Evolutionary conservation across 139 green algal species (phyloP), one percentile per base, ranked within the genome.

Genomic region (Chlamydomonas eustigma): DNA sequence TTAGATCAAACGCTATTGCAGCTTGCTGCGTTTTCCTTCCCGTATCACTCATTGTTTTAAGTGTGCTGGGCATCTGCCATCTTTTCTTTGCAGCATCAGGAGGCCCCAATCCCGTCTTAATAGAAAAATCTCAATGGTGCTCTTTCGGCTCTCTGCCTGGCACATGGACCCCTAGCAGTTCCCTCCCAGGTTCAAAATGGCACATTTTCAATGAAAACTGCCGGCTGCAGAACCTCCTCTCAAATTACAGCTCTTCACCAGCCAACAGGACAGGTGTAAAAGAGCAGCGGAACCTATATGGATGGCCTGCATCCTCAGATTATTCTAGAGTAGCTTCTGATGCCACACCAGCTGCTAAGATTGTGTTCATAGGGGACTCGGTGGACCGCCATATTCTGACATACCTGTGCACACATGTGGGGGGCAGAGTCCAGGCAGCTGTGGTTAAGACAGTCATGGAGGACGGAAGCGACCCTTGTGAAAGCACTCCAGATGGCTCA

Each of bases 331-430:
- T n/a, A n/a, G n/a, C n/a, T n/a, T n/a, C n/a, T n/a, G n/a, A n/a
- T n/a, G n/a, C n/a, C n/a, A n/a, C n/a, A n/a, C n/a, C n/a, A n/a
- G n/a, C 44, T 58, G 44, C 44, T 18, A 58, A 28, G 24, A 70
- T 70, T 70, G 18, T 70, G 63, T 70, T 70, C 30, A 35, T 70
- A 5, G 25, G n/a, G 32, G 63, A 70, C 32, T 70, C 63, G 5
- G 18, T 70, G 6, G 63, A 70, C 63, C 63, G 63, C 63, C 32
- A 70, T 28, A 31, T 70, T 35, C 18, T 70, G 63, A 70, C 8
- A 8, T 70, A 70, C 30, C 30, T 70, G 8, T 70, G 63, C 63
- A 31, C 25, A 28, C 63, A 70, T 28, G 32, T 70, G 18, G 63
- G 63, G 24, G 44, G 44, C 12, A 12, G 18, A 18, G 44, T 58